Base-by-base conservation (phyloP, 805 yeast genomes). In the Nematodospora valgi region DNA sequence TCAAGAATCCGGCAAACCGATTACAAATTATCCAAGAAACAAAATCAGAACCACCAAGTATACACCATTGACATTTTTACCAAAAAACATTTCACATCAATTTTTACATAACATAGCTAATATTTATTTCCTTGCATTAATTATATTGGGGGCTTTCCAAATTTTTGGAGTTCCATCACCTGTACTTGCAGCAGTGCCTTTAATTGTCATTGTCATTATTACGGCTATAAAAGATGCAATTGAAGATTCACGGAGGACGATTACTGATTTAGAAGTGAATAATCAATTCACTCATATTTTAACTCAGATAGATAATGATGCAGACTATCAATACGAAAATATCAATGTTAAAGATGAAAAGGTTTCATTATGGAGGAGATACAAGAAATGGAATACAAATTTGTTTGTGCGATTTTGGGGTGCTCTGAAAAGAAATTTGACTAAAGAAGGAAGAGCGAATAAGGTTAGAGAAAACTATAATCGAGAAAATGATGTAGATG, bases 31-130 rank as follows among this genome's bases (percentile, higher is more conserved):
- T 53, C 79, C 94, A 8, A 74, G 96, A 50, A 91, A 91, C 67
- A 89, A 93, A 58, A 86, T 93, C 47, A 78, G 97, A 65, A 88
- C 98, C 0, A 87, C 98, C 2, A 91, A 87, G 64, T 91, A 91
- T 59, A 91, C 97, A 2, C 96, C 98, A 5, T 54, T 93, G 30
- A 69, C 87, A 6, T 91, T 91, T 52, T 45, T 93, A 20, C 98
- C 98, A 3, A 88, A 88, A 57, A 88, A 91, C 60, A 58, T 91
- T 31, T 58, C 63, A 30, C 72, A 75, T 44, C 98, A 93, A 64
- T 89, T 89, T 59, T 36, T 55, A 10, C 78, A 75, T 47, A 91
- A 89, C 57, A 76, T 89, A 43, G 98, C 98, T 28, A 91, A 91
- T 60, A 66, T 86, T 33, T 91, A 88, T 65, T 91, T 91, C 72